Evolutionary conservation across 129 eudicot genomes (phyloP), one percentile per base, ranked within the genome.

Genomic region (Lactuca sativa): DNA sequence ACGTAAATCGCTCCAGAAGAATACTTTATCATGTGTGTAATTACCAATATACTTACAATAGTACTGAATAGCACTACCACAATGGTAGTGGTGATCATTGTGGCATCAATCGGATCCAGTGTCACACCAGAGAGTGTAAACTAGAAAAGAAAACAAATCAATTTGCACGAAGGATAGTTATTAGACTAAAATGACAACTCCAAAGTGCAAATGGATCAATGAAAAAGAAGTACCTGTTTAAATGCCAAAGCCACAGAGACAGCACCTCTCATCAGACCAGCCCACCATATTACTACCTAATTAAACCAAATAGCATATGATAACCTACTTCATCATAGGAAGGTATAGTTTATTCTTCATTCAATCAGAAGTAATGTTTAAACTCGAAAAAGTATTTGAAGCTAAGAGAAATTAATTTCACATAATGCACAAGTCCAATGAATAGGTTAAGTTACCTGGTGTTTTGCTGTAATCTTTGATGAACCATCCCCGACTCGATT

Each of bases 191-290:
- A 55, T 41, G 58, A 40, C 18, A 6, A 17, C 1, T 17, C 14
- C n/a, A 14, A 13, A 36, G 25, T 55, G 4, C 16, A 16, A 16
- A 56, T 7, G 18, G 9, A 10, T 32, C 17, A 51, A 37, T 7
- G 7, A 9, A 30, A 9, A 34, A 10, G 48, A 31, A 0, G 40
- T 62, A 85, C 98, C 97, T 93, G 97, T 78, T 87, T 93, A 73
- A 89, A 93, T 32, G 98, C 97, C 83, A 93, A 83, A 11, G 97
- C 98, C 17, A 93, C 89, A 38, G 97, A 93, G 59, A 93, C 98
- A 2, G 98, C 98, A 12, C 98, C 98, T 82, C 98, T 83, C 97
- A 93, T 89, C 65, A 93, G 85, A 53, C 98, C 98, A 32, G 98
- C 98, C 98, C 98, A 93, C 97, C 98, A 93, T 51, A 93, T 90